Evolutionary conservation across 352 stramenopile genomes (phyloP), one percentile per base, ranked within the genome.

Genomic region (Phytopythium litorale): DNA sequence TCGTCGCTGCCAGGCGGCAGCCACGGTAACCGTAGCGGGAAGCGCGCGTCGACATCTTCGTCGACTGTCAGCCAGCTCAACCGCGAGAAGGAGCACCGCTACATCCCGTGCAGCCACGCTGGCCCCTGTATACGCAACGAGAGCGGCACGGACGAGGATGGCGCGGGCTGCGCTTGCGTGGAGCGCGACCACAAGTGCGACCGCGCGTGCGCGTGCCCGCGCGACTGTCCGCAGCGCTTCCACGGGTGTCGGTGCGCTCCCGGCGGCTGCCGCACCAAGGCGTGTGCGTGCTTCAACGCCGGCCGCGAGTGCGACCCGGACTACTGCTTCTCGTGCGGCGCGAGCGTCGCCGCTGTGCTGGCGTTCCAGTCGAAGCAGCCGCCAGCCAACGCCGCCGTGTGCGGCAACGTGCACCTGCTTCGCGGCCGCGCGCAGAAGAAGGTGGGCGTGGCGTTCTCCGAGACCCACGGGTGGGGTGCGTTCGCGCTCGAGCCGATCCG

Each of bases 221-320:
- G 81, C 9, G 76, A 86, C 25, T 93, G 84, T 21, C 65, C 73
- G 4, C 88, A 90, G 60, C 75, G 84, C 4, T 81, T 86, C 33
- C 78, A 84, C 42, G 84, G 84, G 5, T 94, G 84, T 62, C 79
- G 78, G 28, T 94, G 84, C 53, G 64, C 53, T 1, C 59, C 71
- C 4, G 82, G 79, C 8, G 78, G 72, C 13, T 94, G 84, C 42
- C 73, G 76, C 19, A 87, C 74, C 15, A 77, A 78, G 32, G 43
- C 60, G 18, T 94, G 84, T 61, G 53, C 79, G 16, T 94, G 84
- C 61, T 88, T 67, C 55, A 65, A n/a, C 19, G 65, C 61, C 45
- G 71, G 66, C 7, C 70, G 81, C 8, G 84, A 94, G 58, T 94
- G 84, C 28, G 79, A 92, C 53, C 84, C 84, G 1, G 82, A 94